Evolutionary conservation across 495 filamentous ascomycete species (phyloP), one percentile per base, ranked within the genome.

Genomic region (Bombardia bombarda): DNA sequence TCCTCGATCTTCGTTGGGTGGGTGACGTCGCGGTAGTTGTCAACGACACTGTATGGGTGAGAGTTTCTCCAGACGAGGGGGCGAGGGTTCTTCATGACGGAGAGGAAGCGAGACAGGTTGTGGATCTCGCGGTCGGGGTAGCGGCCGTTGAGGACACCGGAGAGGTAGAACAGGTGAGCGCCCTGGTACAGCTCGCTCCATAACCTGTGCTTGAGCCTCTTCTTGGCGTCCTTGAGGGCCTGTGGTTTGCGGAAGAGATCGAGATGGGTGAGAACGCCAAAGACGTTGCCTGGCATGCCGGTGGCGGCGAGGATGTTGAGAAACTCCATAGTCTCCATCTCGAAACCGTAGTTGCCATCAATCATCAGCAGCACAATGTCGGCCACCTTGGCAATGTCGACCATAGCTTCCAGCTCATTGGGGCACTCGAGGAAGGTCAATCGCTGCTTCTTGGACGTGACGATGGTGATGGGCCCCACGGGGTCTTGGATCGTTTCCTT

Each of bases 271-370:
- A 97, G 73, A 38, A 98, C 89, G 21, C 93, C 93, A 57, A 97
- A 97, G 17, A 98, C 87, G 53, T 98, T 98, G 46, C 90, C 90
- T 7, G 92, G 92, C 87, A 98, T 94, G 60, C 92, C 92, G 40
- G 84, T 90, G 8, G 87, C 75, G 6, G 86, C 79, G 40, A 97
- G 67, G 32, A 93, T 80, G 53, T 95, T 96, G 55, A 98, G 63
- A 52, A 98, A 98, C 62, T 98, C 92, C 93, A 98, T 97, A 1
- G 92, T 98, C 69, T 98, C 92, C 92, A 98, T 98, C 67, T 98
- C 92, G 55, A 97, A 98, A 2, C 92, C 92, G 58, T 82, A 98
- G 66, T 96, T 96, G 26, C 90, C 93, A 58, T 98, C 92, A 46
- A 98, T 97, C 86, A 98, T 87, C 22, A 98, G 69, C 20, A 98